Base-by-base conservation (phyloP, 176 grass and related monocot species). In the Tillandsia fasciculata region DNA sequence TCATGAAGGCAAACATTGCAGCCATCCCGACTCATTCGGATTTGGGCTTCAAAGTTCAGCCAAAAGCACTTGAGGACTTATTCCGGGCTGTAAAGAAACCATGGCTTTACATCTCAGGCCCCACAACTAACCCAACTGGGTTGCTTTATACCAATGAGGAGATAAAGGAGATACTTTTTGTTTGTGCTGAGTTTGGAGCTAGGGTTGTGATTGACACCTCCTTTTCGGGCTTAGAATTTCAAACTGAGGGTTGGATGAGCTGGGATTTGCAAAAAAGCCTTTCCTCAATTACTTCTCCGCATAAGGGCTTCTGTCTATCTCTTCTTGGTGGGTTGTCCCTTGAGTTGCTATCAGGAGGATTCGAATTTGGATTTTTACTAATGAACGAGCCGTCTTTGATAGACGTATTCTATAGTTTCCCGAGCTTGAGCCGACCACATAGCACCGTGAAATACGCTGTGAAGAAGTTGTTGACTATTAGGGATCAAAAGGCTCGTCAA, bases 171-270 rank as follows among this genome's bases (percentile, higher is more conserved):
- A 68, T 99, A 70, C 81, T 99, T 74, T 74, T 78, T 47, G 80
- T 93, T 65, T 99, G 89, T 14, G 89, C 84, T 27, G 80, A 87
- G 69, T 86, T 73, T 71, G 94, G 94, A 77, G 84, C 84, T 26
- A 90, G 87, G 79, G 89, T 99, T 51, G 84, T 93, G 24, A 77
- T 99, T 65, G 94, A 99, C 67, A 88, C 89, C 26, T 99, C 82
- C 51, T 99, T 85, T 72, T 99, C 94, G 42, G 94, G 94, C 29
- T 77, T 99, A 63, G 94, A 99, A 73, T 99, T 88, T 78, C 68
- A 89, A 50, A 79, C 70, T 10, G 66, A 80, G 56, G 82, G 72
- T 10, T 82, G 80, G 63, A 82, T 26, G 49, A 59, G 53, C 17
- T 99, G 94, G 87, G 81, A 99, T 78, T 68, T 99, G 84, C 71